Evolutionary conservation across 768 basidiomycete species (phyloP).

Genomic region (Ephemerocybe angulata): DNA sequence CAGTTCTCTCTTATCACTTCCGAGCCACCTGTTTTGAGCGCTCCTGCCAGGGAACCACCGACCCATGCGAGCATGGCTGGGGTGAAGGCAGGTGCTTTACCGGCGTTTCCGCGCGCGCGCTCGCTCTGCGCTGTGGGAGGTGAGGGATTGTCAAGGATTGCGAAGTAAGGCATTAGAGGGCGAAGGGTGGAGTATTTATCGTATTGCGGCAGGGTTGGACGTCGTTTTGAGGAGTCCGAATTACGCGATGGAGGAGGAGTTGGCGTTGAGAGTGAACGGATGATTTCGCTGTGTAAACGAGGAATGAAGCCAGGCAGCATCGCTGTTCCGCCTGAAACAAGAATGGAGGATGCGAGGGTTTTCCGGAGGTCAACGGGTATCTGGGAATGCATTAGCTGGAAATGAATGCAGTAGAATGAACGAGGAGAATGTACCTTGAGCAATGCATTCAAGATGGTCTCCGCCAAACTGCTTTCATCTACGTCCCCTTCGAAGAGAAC

Average conservation of each 20-base stretch:
- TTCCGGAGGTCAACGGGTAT: slow-evolving; percentile 87
- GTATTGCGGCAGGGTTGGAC: slow-evolving; percentile 45
- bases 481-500: slow-evolving; percentile 86
- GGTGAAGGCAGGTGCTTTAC: slow-evolving; percentile 84
- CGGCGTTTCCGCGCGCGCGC: slow-evolving; percentile 59
- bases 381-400: slow-evolving; percentile 34
- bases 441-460: slow-evolving; percentile 73
- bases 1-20: slow-evolving; percentile 83
- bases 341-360: slow-evolving; percentile 77
- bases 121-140: slow-evolving; percentile 50
- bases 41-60: slow-evolving; percentile 87
- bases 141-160: slow-evolving; percentile 82
- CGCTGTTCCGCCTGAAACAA: slow-evolving; percentile 84
- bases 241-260: slow-evolving; percentile 5
- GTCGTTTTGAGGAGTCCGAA: background rate
- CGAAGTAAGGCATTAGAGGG: slow-evolving; percentile 65
- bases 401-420: background rate
- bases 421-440: slow-evolving; percentile 56
- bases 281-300: slow-evolving; percentile 75
- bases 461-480: slow-evolving; percentile 81
- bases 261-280: slow-evolving; percentile 53
- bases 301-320: slow-evolving; percentile 93
- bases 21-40: slow-evolving; percentile 81
- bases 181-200: slow-evolving; percentile 77
- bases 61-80: slow-evolving; percentile 86